A percentile compares a stretch with the other conserved stretches of the same genome.
These are phyloP conservation scores for Trichosporon ovoides DNA, from an alignment of 1,284 basidiomycete genomes.

Conservation along the genomic window DNA sequence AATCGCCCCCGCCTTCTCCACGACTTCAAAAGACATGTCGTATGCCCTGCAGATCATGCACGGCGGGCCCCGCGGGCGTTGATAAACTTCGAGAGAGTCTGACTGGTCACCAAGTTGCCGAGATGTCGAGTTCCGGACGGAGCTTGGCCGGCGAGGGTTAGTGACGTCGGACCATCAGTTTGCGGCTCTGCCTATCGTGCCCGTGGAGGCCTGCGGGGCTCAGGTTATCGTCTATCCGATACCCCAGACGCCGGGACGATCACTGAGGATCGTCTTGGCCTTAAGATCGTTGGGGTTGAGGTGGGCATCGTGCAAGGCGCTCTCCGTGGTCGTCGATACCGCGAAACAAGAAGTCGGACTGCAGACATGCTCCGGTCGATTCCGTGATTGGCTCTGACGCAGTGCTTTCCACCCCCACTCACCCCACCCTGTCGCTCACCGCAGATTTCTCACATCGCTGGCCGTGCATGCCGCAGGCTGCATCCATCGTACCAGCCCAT, in stretches of 20 bases:
- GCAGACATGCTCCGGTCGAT: too few species aligned
- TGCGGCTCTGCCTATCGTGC: background rate
- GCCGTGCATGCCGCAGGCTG: too few species aligned
- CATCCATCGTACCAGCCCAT: too few species aligned
- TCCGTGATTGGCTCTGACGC: too few species aligned
- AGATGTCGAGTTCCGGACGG: constrained; percentile 1
- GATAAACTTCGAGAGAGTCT: background rate
- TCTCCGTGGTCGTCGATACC: too few species aligned
- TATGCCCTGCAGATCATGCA: background rate
- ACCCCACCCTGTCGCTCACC: too few species aligned
- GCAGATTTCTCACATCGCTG: too few species aligned
- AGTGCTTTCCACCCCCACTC: too few species aligned
- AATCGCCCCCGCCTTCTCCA: background rate
- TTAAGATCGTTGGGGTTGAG: background rate
- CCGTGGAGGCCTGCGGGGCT: constrained; percentile 2
- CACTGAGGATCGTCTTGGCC: background rate
- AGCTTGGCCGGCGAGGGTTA: constrained; percentile 3
- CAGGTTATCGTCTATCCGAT: background rate
- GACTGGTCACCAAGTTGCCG: background rate
- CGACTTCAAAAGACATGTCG: background rate
- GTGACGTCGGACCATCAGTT: constrained; percentile 1
- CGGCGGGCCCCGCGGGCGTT: background rate
- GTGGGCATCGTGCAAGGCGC: background rate
- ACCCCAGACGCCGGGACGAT: constrained; percentile 3
- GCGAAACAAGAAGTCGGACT: too few species aligned